Conservation (phyloP, 306 rosid species). For the Prunus fruticosa region DNA sequence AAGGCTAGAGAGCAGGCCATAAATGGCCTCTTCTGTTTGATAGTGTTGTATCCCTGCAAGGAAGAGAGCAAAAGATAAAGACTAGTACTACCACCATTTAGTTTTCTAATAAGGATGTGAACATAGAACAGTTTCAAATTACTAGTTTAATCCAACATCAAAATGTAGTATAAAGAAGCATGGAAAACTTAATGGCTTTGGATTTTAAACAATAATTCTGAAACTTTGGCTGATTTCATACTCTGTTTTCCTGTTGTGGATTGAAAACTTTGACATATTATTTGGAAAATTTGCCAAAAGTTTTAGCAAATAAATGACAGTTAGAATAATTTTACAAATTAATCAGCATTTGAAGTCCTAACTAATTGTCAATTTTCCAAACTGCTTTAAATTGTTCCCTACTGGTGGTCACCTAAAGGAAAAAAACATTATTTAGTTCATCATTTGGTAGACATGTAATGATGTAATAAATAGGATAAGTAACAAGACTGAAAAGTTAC, state of each 20-base stretch:
- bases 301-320: background rate
- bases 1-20: conserved; percentile 28
- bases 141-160: background rate
- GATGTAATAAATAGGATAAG: background rate
- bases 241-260: background rate
- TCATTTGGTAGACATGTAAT: background rate
- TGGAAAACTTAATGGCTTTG: background rate
- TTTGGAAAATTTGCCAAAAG: background rate
- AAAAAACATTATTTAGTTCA: background rate
- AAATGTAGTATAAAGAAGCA: background rate
- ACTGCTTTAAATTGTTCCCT: background rate
- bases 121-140: background rate
- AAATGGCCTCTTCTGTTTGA: conserved; percentile 36
- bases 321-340: background rate
- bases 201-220: background rate
- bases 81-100: background rate
- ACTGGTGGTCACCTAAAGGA: background rate
- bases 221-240: background rate
- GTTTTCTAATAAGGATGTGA: background rate
- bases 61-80: conserved; percentile 13
- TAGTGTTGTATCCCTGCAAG: conserved; percentile 41
- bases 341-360: background rate
- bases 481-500: background rate
- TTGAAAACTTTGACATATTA: background rate
- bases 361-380: background rate